These are phyloP conservation scores for Cyclotella sp. DNA, from an alignment of 108 stramenopile genomes.

Conservation along the genomic window DNA sequence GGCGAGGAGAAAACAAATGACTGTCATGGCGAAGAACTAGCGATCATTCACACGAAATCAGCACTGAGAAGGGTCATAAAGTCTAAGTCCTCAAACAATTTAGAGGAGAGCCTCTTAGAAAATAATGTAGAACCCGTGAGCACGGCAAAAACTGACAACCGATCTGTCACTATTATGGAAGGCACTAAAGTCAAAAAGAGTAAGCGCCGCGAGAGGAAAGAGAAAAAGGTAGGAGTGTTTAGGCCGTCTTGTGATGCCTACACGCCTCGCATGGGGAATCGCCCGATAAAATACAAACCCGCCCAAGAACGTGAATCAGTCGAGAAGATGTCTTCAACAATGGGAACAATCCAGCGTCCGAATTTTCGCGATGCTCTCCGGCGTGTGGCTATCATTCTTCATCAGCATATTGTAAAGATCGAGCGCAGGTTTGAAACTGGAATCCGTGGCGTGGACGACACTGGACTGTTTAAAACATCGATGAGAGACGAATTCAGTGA, in stretches of 20 bases:
- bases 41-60: background rate
- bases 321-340: slow-evolving; percentile 65
- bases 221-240: slow-evolving; percentile 69
- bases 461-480: slow-evolving; percentile 65
- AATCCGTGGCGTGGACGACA: slow-evolving; percentile 45
- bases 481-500: slow-evolving; percentile 82
- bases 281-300: slow-evolving; percentile 74
- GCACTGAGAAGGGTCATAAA: slow-evolving; percentile 14
- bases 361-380: slow-evolving; percentile 90
- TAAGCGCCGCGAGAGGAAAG: slow-evolving; percentile 23
- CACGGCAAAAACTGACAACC: slow-evolving; percentile 30
- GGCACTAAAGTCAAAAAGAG: slow-evolving; percentile 15
- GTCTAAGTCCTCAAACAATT: slow-evolving; percentile 32
- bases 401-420: slow-evolving; percentile 90
- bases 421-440: slow-evolving; percentile 76
- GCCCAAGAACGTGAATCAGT: slow-evolving; percentile 70
- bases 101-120: slow-evolving; percentile 11
- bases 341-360: slow-evolving; percentile 87
- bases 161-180: slow-evolving; percentile 29
- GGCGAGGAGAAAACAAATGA: background rate
- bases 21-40: background rate
- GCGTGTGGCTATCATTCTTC: slow-evolving; percentile 88
- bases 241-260: slow-evolving; percentile 88
- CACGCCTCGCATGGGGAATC: slow-evolving; percentile 82
- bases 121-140: slow-evolving; percentile 2